A percentile compares a stretch with the other conserved stretches of the same genome.
phyloP scores from a whole-genome alignment of 2,329 filamentous ascomycete species.

The Calonectria multiphialidica region DNA sequence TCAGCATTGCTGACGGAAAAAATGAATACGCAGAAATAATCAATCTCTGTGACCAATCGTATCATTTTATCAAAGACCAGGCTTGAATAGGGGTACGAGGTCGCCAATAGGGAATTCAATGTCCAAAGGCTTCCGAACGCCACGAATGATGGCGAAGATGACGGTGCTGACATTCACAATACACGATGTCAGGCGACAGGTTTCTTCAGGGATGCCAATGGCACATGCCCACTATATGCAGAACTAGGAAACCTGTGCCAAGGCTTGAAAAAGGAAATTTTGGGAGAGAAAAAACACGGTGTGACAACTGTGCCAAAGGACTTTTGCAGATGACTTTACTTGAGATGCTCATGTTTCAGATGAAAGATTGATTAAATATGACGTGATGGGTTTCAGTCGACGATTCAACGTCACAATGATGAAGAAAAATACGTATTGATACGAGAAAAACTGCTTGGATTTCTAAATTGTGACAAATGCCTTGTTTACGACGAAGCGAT shows the following conservation, averaged over 20 bases:
- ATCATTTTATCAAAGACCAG: too few species aligned
- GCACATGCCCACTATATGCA: too few species aligned
- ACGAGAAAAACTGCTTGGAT: neutral
- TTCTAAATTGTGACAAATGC: neutral
- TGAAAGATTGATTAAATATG: neutral
- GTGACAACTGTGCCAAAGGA: neutral
- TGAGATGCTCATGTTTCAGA: neutral
- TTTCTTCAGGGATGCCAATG: neutral
- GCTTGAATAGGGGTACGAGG: neutral
- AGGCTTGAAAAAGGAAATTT: neutral
- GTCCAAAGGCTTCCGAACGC: neutral
- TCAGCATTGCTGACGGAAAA: neutral
- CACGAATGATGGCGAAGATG: neutral
- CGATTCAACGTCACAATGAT: too few species aligned
- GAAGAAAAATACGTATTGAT: too few species aligned
- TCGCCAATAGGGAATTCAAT: neutral
- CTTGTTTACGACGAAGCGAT: too few species aligned
- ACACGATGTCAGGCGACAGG: neutral
- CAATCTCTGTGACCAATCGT: neutral
- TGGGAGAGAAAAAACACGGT: neutral
- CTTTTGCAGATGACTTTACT: neutral
- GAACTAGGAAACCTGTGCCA: neutral
- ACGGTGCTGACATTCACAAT: neutral
- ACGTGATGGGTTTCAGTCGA: neutral
- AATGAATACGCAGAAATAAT: neutral